These are phyloP conservation scores for Iris pallida DNA, from an alignment of 116 monocot genomes.

Conservation along the genomic window DNA sequence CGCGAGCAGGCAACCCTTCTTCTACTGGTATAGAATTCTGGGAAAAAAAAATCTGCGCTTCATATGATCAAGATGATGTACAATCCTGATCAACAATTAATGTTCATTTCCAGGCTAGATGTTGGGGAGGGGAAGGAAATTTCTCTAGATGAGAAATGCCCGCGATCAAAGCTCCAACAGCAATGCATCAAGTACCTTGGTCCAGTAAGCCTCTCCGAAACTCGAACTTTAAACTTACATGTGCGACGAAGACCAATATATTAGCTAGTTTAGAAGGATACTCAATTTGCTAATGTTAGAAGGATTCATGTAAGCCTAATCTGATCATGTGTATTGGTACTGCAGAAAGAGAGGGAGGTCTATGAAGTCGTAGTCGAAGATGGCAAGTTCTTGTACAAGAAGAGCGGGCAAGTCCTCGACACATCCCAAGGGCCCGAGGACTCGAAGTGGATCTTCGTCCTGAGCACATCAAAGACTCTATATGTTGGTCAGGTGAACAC, in stretches of 20 bases:
- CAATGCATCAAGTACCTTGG: conserved; percentile 97
- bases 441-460: conserved; percentile 82
- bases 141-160: conserved; percentile 50
- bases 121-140: conserved; percentile 90
- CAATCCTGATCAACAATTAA: too few relatives aligned
- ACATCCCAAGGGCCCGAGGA: conserved; percentile 36
- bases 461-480: conserved; percentile 70
- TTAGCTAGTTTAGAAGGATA: neutral
- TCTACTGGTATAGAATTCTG: conserved; percentile 66
- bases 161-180: conserved; percentile 67
- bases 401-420: conserved; percentile 39
- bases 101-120: conserved; percentile 64
- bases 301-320: too few relatives aligned
- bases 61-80: neutral
- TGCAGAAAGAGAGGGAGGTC: conserved; percentile 81
- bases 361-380: conserved; percentile 72
- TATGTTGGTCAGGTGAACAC: conserved; percentile 67
- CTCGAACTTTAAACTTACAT: neutral
- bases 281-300: too few relatives aligned
- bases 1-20: conserved; percentile 93
- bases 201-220: conserved; percentile 37
- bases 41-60: conserved; percentile 3
- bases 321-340: neutral
- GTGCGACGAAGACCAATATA: neutral
- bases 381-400: conserved; percentile 57